phyloP scores from a whole-genome alignment of 2,329 filamentous ascomycete genomes.

The Aspergillus terreus region DNA sequence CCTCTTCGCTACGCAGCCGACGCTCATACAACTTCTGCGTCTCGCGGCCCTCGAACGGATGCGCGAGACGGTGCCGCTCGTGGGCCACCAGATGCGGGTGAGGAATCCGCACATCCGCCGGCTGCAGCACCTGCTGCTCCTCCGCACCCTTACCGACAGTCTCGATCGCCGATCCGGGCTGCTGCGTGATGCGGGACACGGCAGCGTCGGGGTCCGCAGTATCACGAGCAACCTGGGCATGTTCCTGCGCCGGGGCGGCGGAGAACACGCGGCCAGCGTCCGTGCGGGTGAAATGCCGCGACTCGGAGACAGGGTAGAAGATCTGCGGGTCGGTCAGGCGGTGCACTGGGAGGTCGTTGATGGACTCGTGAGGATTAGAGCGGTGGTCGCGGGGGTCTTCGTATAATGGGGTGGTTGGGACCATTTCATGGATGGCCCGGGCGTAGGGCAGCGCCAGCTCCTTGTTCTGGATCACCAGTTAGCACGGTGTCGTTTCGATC shows the following conservation, averaged over 20 bases:
- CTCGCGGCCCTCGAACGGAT: slow-evolving; percentile 31
- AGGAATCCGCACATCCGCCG: slow-evolving; percentile 61
- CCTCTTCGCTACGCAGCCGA: slow-evolving; percentile 40
- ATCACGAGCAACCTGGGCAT: slow-evolving; percentile 17
- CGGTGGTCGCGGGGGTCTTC: slow-evolving; percentile 30
- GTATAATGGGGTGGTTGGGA: slow-evolving; percentile 61
- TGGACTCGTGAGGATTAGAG: slow-evolving; percentile 53
- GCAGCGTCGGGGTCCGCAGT: slow-evolving; percentile 31
- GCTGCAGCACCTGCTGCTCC: slow-evolving; percentile 52
- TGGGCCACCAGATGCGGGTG: slow-evolving; percentile 57
- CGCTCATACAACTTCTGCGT: slow-evolving; percentile 40
- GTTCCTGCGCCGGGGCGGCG: slow-evolving; percentile 37
- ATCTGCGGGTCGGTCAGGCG: slow-evolving; percentile 52
- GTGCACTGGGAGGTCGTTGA: slow-evolving; percentile 62
- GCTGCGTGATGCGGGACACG: slow-evolving; percentile 25
- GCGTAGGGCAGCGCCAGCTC: slow-evolving; percentile 72
- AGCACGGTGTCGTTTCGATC: slow-evolving; percentile 12
- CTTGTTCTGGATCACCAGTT: slow-evolving; percentile 56
- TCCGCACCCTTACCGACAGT: slow-evolving; percentile 40
- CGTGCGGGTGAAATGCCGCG: slow-evolving; percentile 61
- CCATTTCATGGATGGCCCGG: slow-evolving; percentile 71
- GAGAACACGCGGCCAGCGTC: slow-evolving; percentile 62
- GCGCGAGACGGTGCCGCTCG: slow-evolving; percentile 42
- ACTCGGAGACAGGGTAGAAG: slow-evolving; percentile 63
- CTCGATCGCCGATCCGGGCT: slow-evolving; percentile 33